A percentile compares a stretch with the other conserved stretches of the same genome.
These are phyloP conservation scores for Anisodus acutangulus DNA, from an alignment of 257 asterid species.

Conservation along the genomic window DNA sequence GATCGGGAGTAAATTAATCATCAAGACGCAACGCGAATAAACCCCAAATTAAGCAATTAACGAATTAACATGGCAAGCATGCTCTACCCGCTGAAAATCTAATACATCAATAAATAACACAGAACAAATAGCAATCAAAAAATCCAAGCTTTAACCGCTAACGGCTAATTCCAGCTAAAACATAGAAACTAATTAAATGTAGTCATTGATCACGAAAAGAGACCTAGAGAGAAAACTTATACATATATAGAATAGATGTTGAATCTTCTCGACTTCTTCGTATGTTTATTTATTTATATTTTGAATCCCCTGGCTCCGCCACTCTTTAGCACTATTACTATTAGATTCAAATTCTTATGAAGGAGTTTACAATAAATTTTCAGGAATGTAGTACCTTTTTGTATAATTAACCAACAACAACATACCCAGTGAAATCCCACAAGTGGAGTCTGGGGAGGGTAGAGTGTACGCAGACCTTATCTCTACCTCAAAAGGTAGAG, in stretches of 20 bases:
- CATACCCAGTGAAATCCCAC: too few species aligned
- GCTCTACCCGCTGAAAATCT: constrained; percentile 13
- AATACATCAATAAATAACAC: not conserved
- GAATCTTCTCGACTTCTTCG: too few species aligned
- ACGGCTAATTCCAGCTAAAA: not conserved
- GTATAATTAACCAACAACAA: too few species aligned
- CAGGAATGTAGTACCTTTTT: too few species aligned
- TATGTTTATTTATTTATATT: too few species aligned
- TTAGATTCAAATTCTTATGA: not conserved
- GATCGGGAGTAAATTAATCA: not conserved
- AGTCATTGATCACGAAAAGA: not conserved
- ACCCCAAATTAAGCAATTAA: not conserved
- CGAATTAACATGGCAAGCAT: not conserved
- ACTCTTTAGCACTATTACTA: not conserved
- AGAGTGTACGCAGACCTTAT: too few species aligned
- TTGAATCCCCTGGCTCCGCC: too few species aligned
- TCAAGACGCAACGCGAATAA: not conserved
- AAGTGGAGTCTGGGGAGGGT: too few species aligned
- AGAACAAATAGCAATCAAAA: not conserved
- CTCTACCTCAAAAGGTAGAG: too few species aligned
- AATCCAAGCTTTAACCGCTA: not conserved
- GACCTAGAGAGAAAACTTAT: not conserved
- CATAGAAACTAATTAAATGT: constrained; percentile 1
- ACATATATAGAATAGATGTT: too few species aligned
- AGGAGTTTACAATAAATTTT: not conserved